Base-by-base conservation (phyloP, 1,284 basidiomycete species). In the Kalmanozyma brasiliensis region DNA sequence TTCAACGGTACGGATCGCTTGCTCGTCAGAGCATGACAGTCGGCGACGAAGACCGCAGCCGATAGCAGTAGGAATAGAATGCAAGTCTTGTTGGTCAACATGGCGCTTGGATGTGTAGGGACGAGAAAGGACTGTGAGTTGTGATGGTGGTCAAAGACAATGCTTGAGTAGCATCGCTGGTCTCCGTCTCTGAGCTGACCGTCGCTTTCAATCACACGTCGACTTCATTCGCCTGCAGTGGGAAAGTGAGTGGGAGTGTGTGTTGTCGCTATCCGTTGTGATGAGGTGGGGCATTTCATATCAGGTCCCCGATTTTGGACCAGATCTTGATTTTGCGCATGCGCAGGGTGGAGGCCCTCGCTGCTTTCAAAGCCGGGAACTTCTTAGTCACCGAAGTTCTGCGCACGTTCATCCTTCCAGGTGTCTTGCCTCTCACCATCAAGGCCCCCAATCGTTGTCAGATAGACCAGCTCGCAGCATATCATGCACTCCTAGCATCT, bases 211-310 rank as follows among this genome's bases (percentile, higher is more conserved):
- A n/a, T n/a, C n/a, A n/a, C n/a, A n/a, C n/a, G n/a, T n/a, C n/a
- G n/a, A 24, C 26, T 29, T 29, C 26, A 29, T 29, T 29, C 26
- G n/a, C n/a, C n/a, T n/a, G n/a, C n/a, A n/a, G n/a, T n/a, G n/a
- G n/a, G n/a, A n/a, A n/a, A n/a, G 13, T 19, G 5, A 47, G 26
- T 17, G 45, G 5, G 45, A 48, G 23, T 1, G 4, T 16, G 10
- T 30, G 24, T 30, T 36, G 51, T 46, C 33, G 52, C 30, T 55
- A 19, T 45, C 44, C n/a, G 51, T 38, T 42, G 43, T 42, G 45
- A 47, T 47, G 52, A 47, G 16, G 38, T 47, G 33, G 35, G 38
- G 16, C 37, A 16, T 20, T 41, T 41, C 23, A 47, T 47, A 22
- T 46, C 26, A 33, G 32, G n/a, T n/a, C n/a, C 44, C 44, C 52